phyloP scores from a whole-genome alignment of 1,139 yeast genomes.

The Debaryomyces sp. region DNA sequence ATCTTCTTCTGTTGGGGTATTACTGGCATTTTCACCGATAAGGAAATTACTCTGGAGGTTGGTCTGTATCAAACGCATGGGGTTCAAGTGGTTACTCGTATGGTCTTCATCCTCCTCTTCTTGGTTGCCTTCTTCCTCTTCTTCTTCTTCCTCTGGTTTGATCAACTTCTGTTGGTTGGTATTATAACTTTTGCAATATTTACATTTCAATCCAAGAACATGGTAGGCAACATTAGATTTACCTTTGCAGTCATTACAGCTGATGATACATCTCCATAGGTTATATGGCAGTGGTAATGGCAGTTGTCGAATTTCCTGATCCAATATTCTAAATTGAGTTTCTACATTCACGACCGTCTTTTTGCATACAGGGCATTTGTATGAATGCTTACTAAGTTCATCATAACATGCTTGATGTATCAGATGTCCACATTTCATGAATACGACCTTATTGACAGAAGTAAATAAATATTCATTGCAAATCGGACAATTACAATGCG shows the following conservation, averaged over 20 bases:
- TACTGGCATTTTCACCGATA: slow-evolving; percentile 28
- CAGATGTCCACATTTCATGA: slow-evolving; percentile 94
- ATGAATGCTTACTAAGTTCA: slow-evolving; percentile 76
- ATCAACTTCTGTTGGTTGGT: slow-evolving; percentile 71
- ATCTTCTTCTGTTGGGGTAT: slow-evolving; percentile 18
- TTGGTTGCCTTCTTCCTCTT: slow-evolving; percentile 14
- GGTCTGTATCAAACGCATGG: slow-evolving; percentile 38
- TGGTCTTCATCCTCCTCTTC: slow-evolving; percentile 9
- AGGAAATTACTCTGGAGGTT: slow-evolving; percentile 42
- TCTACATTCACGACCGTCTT: slow-evolving; percentile 85
- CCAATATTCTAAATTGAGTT: slow-evolving; percentile 82
- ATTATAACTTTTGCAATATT: slow-evolving; percentile 83
- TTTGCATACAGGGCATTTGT: slow-evolving; percentile 90
- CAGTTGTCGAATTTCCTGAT: slow-evolving; percentile 76
- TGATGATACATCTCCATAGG: slow-evolving; percentile 73
- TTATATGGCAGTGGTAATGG: slow-evolving; percentile 81
- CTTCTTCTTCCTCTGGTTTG: slow-evolving; percentile 55
- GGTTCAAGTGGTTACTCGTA: slow-evolving; percentile 13
- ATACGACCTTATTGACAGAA: slow-evolving; percentile 81
- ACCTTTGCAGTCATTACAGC: slow-evolving; percentile 90
- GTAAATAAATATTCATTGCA: slow-evolving; percentile 92
- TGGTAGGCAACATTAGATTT: slow-evolving; percentile 78
- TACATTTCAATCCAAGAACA: slow-evolving; percentile 84
- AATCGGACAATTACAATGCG: slow-evolving; percentile 90
- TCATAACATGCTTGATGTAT: slow-evolving; percentile 85